phyloP scores from a whole-genome alignment of 1,284 basidiomycete species.

The Tremellales sp. region DNA sequence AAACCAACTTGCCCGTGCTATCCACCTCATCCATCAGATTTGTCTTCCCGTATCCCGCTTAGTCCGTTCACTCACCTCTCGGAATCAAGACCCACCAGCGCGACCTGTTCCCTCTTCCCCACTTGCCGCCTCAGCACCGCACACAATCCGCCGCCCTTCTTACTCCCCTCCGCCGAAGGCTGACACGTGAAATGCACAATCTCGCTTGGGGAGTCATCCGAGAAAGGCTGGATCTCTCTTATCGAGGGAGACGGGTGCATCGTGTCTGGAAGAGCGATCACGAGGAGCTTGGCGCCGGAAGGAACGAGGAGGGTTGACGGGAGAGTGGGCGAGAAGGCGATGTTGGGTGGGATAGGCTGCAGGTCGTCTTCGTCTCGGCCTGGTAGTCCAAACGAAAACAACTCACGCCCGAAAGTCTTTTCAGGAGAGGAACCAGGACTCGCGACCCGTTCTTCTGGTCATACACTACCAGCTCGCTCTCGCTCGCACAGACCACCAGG shows the following conservation, averaged over 20 bases:
- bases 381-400: neutral
- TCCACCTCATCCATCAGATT: too few relatives aligned
- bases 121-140: slow-evolving; percentile 3
- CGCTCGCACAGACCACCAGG: too few relatives aligned
- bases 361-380: neutral
- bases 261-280: slow-evolving; percentile 6
- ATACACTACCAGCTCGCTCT: neutral
- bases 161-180: slow-evolving; percentile 4
- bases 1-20: too few relatives aligned
- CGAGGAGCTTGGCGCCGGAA: slow-evolving; percentile 5
- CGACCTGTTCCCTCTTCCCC: slow-evolving; percentile 5
- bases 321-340: slow-evolving; percentile 11
- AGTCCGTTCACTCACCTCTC: too few relatives aligned
- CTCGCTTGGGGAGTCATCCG: too few relatives aligned
- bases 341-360: slow-evolving; percentile 8
- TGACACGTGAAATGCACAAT: too few relatives aligned
- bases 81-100: slow-evolving; percentile 9
- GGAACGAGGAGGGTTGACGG: slow-evolving; percentile 10
- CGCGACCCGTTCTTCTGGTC: neutral
- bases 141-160: slow-evolving; percentile 13
- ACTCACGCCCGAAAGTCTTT: neutral
- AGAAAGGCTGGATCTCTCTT: slow-evolving; percentile 8
- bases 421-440: neutral
- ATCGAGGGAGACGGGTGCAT: too few relatives aligned
- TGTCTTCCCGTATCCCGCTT: too few relatives aligned